A percentile compares a stretch with the other conserved stretches of the same genome.
Evolutionary conservation across 2,329 filamentous ascomycete genomes (phyloP).

Genomic region (Aspergillus pseudotamarii): DNA sequence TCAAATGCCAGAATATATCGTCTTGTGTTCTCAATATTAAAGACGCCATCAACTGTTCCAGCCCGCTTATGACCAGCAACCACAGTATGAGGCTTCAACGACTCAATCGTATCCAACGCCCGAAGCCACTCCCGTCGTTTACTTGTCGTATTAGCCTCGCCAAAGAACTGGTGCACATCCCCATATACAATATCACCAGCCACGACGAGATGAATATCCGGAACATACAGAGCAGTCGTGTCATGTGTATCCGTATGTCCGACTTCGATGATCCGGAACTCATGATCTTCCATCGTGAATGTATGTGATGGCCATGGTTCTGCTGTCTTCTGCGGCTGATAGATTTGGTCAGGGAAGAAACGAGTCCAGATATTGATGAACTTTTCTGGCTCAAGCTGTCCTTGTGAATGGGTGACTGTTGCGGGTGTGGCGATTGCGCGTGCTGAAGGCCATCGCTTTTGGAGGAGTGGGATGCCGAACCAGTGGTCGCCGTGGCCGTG

Average conservation of each 20-base stretch:
- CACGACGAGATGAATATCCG: constrained; percentile 38
- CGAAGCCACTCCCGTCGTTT: constrained; percentile 38
- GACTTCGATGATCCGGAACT: constrained; percentile 25
- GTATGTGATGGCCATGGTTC: background rate
- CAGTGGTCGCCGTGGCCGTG: constrained; percentile 49
- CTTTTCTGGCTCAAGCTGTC: background rate
- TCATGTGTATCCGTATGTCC: constrained; percentile 33
- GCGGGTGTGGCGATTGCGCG: constrained; percentile 20
- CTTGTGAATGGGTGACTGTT: background rate
- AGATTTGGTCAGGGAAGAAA: background rate
- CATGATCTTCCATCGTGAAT: background rate
- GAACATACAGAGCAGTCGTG: constrained; percentile 40
- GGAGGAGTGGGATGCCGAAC: constrained; percentile 36
- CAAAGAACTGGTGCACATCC: constrained; percentile 39
- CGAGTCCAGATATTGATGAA: background rate
- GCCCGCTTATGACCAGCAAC: constrained; percentile 19
- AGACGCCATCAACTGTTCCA: background rate
- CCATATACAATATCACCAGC: constrained; percentile 46
- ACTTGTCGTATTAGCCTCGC: constrained; percentile 36
- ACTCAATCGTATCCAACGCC: constrained; percentile 35
- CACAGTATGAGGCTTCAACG: constrained; percentile 35
- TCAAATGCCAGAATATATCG: background rate
- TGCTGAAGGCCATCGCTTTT: constrained; percentile 31
- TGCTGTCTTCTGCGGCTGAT: background rate
- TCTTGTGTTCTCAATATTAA: background rate